phyloP scores from a whole-genome alignment of 2,329 filamentous ascomycete genomes.

The Raffaelea deltoideospora region DNA sequence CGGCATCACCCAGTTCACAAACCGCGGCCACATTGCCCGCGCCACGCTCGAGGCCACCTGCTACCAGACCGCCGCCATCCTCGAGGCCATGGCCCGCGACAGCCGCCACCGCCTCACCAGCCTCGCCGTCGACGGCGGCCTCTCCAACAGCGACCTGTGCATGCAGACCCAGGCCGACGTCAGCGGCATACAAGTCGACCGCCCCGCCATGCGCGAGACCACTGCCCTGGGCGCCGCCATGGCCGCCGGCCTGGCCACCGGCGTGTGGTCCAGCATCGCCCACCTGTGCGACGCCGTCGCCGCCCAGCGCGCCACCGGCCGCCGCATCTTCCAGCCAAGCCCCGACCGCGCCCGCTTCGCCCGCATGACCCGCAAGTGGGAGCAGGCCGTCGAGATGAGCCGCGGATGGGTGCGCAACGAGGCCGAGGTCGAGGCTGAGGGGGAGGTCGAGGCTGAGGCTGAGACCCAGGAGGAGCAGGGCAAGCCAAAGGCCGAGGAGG shows the following conservation, averaged over 20 bases:
- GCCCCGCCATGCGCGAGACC: conserved; percentile 79
- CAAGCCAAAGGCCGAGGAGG: too few relatives aligned
- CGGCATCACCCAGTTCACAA: conserved; percentile 72
- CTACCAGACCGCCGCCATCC: conserved; percentile 83
- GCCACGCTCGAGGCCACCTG: conserved; percentile 84
- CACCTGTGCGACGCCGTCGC: conserved; percentile 60
- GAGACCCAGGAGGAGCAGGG: too few relatives aligned
- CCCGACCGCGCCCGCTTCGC: conserved; percentile 28
- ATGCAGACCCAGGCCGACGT: conserved; percentile 90
- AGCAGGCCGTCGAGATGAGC: conserved; percentile 44
- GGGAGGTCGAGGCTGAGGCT: not conserved
- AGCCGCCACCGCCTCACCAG: conserved; percentile 59
- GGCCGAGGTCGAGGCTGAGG: conserved; percentile 5
- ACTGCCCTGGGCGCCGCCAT: conserved; percentile 81
- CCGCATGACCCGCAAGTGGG: conserved; percentile 36
- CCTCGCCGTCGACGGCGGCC: conserved; percentile 75
- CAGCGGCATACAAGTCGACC: conserved; percentile 65
- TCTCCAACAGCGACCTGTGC: conserved; percentile 75
- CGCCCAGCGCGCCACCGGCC: conserved; percentile 55
- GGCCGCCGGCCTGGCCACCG: conserved; percentile 71
- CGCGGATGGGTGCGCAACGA: conserved; percentile 31
- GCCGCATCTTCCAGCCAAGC: conserved; percentile 54
- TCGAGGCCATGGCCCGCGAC: conserved; percentile 83
- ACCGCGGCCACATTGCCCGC: conserved; percentile 73
- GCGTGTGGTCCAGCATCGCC: conserved; percentile 60